Evolutionary conservation across 2,329 filamentous ascomycete species (phyloP).

Genomic region (Diplodia intermedia): DNA sequence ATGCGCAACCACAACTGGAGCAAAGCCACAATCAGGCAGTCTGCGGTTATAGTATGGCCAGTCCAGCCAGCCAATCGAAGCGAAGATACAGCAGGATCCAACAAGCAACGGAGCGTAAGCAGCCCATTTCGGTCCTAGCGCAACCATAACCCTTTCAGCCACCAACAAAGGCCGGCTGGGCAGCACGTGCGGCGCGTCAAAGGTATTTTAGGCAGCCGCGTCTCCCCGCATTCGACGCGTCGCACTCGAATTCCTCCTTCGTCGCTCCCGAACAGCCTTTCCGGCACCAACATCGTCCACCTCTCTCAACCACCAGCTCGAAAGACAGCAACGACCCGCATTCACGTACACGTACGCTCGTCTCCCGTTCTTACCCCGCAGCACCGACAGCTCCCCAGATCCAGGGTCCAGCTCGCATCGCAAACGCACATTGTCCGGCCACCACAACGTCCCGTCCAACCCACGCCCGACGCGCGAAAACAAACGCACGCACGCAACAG

Average conservation of each 20-base stretch:
- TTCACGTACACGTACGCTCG: not conserved
- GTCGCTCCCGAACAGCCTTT: no score
- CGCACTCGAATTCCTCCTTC: not conserved
- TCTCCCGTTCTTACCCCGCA: not conserved
- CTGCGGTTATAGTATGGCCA: no score
- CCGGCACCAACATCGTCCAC: not conserved
- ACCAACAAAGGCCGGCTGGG: not conserved
- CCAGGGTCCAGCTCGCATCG: not conserved
- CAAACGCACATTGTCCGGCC: not conserved
- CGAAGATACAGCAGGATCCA: not conserved
- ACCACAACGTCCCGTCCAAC: not conserved
- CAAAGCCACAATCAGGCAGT: no score
- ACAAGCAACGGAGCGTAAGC: not conserved
- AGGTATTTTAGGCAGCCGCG: slow-evolving; percentile 1
- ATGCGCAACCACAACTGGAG: no score
- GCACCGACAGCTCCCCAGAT: not conserved
- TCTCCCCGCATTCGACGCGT: slow-evolving; percentile 11
- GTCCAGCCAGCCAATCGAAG: no score
- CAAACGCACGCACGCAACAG: no score
- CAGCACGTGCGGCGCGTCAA: slow-evolving; percentile 11
- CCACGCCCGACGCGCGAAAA: not conserved
- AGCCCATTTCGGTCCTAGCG: not conserved
- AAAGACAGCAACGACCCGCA: not conserved
- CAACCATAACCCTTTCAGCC: not conserved
- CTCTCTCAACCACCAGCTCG: not conserved